Conservation (phyloP, 2,329 filamentous ascomycete genomes). For the Sclerotinia nivalis region DNA sequence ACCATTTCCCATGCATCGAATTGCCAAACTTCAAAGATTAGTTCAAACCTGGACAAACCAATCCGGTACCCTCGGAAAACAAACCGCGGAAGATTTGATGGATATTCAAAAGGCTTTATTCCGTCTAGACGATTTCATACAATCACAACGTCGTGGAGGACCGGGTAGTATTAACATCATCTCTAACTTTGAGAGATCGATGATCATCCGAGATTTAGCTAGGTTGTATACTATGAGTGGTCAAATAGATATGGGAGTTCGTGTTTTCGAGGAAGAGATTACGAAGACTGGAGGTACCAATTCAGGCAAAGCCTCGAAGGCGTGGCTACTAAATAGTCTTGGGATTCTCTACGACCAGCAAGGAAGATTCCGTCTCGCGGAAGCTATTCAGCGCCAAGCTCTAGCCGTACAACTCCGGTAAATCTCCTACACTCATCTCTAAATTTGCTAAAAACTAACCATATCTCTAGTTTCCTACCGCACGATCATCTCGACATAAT, state of each 20-base stretch:
- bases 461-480: slow-evolving; percentile 3
- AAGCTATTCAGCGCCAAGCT: slow-evolving; percentile 23
- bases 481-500: slow-evolving; percentile 22
- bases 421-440: not conserved
- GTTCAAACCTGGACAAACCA: slow-evolving; percentile 20
- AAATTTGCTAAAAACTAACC: not conserved
- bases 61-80: slow-evolving; percentile 9
- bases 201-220: slow-evolving; percentile 22
- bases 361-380: slow-evolving; percentile 18
- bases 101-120: slow-evolving; percentile 23
- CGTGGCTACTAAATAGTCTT: slow-evolving; percentile 21
- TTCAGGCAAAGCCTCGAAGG: slow-evolving; percentile 21
- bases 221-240: slow-evolving; percentile 22
- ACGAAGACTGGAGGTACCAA: slow-evolving; percentile 22
- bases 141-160: slow-evolving; percentile 18
- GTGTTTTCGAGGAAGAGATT: slow-evolving; percentile 21
- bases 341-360: slow-evolving; percentile 24
- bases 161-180: slow-evolving; percentile 11
- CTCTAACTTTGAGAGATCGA: slow-evolving; percentile 22
- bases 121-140: slow-evolving; percentile 17
- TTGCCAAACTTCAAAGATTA: slow-evolving; percentile 21
- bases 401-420: slow-evolving; percentile 22
- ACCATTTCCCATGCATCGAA: slow-evolving; percentile 22
- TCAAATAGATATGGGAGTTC: slow-evolving; percentile 18
- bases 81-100: slow-evolving; percentile 21